phyloP scores from a whole-genome alignment of 1,284 basidiomycete species.

The Ustilago nuda region DNA sequence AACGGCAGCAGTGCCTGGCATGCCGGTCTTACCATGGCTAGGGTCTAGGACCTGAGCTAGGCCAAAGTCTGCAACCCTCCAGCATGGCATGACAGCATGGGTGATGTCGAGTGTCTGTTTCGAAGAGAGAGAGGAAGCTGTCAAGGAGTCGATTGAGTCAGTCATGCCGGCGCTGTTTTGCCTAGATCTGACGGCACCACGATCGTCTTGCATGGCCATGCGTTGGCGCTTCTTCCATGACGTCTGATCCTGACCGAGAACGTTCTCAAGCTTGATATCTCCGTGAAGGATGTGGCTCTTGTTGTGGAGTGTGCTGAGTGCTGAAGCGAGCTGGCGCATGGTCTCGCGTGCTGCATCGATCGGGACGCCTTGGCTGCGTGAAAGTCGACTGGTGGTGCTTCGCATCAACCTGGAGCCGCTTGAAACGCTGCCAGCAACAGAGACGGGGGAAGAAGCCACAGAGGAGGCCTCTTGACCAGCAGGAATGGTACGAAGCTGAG shows the following conservation, averaged over 20 bases:
- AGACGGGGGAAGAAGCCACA: slow-evolving; percentile 39
- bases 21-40: slow-evolving; percentile 10
- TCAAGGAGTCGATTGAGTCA: slow-evolving; percentile 34
- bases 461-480: slow-evolving; percentile 37
- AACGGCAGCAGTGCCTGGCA: slow-evolving; percentile 22
- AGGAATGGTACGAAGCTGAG: slow-evolving; percentile 46
- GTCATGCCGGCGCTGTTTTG: slow-evolving; percentile 19
- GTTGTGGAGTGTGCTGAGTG: slow-evolving; percentile 86
- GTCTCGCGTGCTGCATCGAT: slow-evolving; percentile 78
- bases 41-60: slow-evolving; percentile 72
- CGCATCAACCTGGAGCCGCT: slow-evolving; percentile 41
- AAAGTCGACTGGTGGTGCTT: slow-evolving; percentile 23
- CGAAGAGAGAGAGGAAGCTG: slow-evolving; percentile 66
- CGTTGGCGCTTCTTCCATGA: slow-evolving; percentile 51
- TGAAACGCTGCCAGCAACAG: slow-evolving; percentile 36
- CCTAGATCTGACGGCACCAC: slow-evolving; percentile 9
- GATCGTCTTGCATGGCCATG: slow-evolving; percentile 8
- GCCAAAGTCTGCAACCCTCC: slow-evolving; percentile 80
- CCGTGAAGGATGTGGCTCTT: slow-evolving; percentile 74
- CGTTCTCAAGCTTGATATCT: slow-evolving; percentile 94
- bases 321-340: slow-evolving; percentile 89
- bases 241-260: slow-evolving; percentile 72
- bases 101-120: slow-evolving; percentile 52
- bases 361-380: slow-evolving; percentile 54
- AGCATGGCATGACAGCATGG: slow-evolving; percentile 70